Evolutionary conservation across 208 protist genomes (phyloP).

Genomic region (Leishmania guyanensis): DNA sequence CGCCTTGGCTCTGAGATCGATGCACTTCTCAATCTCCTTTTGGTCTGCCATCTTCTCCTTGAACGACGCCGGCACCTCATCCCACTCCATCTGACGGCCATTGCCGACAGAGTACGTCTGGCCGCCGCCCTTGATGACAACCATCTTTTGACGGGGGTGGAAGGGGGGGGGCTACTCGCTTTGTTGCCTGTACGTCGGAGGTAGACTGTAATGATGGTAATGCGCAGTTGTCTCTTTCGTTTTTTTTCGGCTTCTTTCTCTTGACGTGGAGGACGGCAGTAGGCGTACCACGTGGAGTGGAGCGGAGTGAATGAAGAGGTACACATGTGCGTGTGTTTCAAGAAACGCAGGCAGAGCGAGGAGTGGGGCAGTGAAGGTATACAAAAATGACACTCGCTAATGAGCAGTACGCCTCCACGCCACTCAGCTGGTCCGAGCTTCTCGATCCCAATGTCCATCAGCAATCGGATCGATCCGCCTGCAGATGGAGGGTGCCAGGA

Average conservation of each 20-base stretch:
- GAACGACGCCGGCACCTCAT: slow-evolving; percentile 76
- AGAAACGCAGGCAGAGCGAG: neutral
- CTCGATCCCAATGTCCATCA: neutral
- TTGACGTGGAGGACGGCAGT: neutral
- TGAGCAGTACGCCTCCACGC: no score
- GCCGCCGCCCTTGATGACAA: slow-evolving; percentile 80
- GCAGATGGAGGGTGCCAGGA: neutral
- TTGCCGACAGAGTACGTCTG: slow-evolving; percentile 75
- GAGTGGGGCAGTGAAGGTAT: neutral
- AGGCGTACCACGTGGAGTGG: neutral
- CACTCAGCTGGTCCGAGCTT: no score
- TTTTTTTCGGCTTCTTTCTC: neutral
- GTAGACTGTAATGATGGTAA: neutral
- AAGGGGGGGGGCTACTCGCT: slow-evolving; percentile 2
- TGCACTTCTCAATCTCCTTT: slow-evolving; percentile 73
- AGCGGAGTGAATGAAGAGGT: neutral
- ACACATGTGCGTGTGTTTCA: neutral
- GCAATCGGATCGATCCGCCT: neutral
- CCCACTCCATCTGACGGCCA: slow-evolving; percentile 76
- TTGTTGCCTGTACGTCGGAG: neutral
- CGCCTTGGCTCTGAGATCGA: slow-evolving; percentile 56
- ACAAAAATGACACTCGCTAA: no score
- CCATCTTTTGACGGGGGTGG: slow-evolving; percentile 36
- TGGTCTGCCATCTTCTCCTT: slow-evolving; percentile 66
- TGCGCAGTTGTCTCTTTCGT: neutral